Percentiles rank a stretch among this genome's conserved stretches.
Conservation (phyloP, 305 asterid species). For the Ilex paraguariensis region DNA sequence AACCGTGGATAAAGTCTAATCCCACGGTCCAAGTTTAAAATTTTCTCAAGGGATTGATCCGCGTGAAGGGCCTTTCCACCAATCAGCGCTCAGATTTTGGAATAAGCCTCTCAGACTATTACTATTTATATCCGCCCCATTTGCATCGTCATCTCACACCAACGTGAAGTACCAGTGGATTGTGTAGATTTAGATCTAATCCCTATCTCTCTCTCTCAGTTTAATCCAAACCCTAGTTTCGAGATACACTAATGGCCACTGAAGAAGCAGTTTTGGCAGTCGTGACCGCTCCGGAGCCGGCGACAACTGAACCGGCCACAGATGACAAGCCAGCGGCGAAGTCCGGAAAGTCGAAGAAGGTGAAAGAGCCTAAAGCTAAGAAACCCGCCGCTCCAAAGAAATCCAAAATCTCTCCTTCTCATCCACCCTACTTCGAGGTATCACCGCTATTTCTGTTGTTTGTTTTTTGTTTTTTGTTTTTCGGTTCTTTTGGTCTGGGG, state of each 20-base stretch:
- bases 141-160: slow-evolving; percentile 3
- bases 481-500: background rate
- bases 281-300: slow-evolving; percentile 5
- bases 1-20: slow-evolving; percentile 19
- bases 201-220: background rate
- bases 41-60: slow-evolving; percentile 12
- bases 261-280: slow-evolving; percentile 14
- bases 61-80: slow-evolving; percentile 10
- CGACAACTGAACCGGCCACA: slow-evolving; percentile 1
- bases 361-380: slow-evolving; percentile 8
- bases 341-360: slow-evolving; percentile 7
- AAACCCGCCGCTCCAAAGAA: slow-evolving; percentile 15
- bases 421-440: slow-evolving; percentile 41
- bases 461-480: background rate
- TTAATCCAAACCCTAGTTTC: slow-evolving; percentile 4
- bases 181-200: background rate
- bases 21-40: slow-evolving; percentile 21
- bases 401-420: background rate
- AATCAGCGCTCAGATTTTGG: slow-evolving; percentile 22
- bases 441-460: background rate
- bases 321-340: slow-evolving; percentile 8
- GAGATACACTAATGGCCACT: slow-evolving; percentile 18
- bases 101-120: background rate
- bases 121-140: slow-evolving; percentile 11
- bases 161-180: background rate